phyloP scores from a whole-genome alignment of 345 rosid genomes.

The Noccaea caerulescens region DNA sequence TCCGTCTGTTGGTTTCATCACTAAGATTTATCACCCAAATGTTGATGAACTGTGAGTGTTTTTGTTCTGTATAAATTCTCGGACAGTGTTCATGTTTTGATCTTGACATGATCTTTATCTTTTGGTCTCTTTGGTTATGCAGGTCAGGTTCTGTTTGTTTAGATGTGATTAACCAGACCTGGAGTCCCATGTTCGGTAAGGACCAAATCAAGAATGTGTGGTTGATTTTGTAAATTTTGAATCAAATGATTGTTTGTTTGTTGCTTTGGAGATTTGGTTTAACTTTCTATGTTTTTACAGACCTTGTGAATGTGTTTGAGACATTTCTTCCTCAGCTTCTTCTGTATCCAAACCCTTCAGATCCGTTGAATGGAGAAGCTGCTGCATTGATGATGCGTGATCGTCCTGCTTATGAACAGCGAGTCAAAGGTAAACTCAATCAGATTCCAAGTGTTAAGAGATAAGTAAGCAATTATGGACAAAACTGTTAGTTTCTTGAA shows the following conservation, averaged over 20 bases:
- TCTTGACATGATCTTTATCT: background rate
- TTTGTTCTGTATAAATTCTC: background rate
- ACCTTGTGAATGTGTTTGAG: conserved; percentile 95
- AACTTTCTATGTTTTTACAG: conserved; percentile 48
- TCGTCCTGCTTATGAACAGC: conserved; percentile 73
- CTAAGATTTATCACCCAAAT: conserved; percentile 97
- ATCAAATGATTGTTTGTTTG: background rate
- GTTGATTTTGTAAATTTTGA: background rate
- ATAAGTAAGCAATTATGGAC: background rate
- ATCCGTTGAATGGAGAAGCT: conserved; percentile 97
- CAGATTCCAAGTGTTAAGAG: background rate
- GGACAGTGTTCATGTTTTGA: background rate
- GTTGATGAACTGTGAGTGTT: conserved; percentile 94
- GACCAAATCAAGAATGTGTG: conserved; percentile 1
- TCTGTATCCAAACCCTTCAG: conserved; percentile 92
- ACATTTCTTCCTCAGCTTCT: conserved; percentile 98
- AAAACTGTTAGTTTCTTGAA: background rate
- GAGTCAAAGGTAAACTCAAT: conserved; percentile 72
- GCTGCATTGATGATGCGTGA: conserved; percentile 97
- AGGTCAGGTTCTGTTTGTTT: conserved; percentile 98
- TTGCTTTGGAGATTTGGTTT: conserved; percentile 10
- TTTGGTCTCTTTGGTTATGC: conserved; percentile 42
- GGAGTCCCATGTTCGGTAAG: conserved; percentile 99
- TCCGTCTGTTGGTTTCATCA: conserved; percentile 92
- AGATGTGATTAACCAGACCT: conserved; percentile 95